Base-by-base conservation (phyloP, 2,329 filamentous ascomycete genomes). In the Monilinia laxa region DNA sequence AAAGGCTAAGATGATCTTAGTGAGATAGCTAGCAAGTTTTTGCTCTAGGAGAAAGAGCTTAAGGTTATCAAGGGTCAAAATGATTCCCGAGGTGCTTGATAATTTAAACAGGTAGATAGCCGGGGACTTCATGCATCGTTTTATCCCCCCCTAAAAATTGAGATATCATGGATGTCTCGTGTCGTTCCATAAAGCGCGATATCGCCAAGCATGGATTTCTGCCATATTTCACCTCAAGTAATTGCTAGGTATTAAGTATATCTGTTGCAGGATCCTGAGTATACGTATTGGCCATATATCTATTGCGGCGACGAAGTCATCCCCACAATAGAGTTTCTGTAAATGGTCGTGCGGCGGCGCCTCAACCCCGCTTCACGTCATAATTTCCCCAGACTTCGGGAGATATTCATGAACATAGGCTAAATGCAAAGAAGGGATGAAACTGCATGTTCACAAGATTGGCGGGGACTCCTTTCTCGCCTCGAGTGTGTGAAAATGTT, bases 301-400 rank as follows among this genome's bases (percentile, higher is more conserved):
- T 65, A 59, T 59, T 53, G 45, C 63, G 54, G 40, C 23, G 54
- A 58, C 35, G 63, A 38, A 38, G 42, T 51, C 51, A 58, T 42
- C 51, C 31, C 11, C 40, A 47, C 23, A 20, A n/a, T 14, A 18
- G 4, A 25, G 16, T 18, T 51, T 25, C 45, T 62, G 9, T 4
- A 25, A 12, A 51, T 12, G 47, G 14, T 12, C 16, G 38, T 54
- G 20, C 18, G 14, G 38, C 52, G 20, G 38, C 52, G 20, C 16
- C 47, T 59, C 23, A 49, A 59, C 62, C 62, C 62, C 54, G 31
- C 63, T 59, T 52, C 63, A 23, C 62, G 49, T 64, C 62, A 64
- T 35, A 11, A 35, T 62, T 65, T 65, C 56, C 64, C 64, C 64
- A 65, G 55, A 65, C 56, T 65, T 65, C 31, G 56, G 47, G 47